phyloP scores from a whole-genome alignment of 352 stramenopile genomes.

The Phytophthora hibernalis region DNA sequence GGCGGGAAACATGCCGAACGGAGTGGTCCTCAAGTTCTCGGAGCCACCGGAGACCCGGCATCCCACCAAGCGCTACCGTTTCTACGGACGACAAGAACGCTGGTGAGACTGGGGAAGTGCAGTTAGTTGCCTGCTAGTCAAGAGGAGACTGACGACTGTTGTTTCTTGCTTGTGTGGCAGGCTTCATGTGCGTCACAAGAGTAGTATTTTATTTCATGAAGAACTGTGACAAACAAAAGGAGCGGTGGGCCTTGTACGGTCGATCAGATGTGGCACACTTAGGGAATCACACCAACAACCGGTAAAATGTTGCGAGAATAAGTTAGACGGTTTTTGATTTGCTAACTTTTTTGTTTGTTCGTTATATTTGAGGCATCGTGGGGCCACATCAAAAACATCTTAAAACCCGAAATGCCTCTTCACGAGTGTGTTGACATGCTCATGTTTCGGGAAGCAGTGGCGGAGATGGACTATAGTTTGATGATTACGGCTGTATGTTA shows the following conservation, averaged over 20 bases:
- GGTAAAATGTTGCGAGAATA: no score
- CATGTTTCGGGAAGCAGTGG: slow-evolving; percentile 1
- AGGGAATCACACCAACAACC: no score
- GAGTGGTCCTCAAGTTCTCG: slow-evolving; percentile 97
- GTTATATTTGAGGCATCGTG: no score
- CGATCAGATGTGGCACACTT: no score
- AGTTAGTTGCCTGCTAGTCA: background rate
- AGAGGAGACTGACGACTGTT: slow-evolving; percentile 6
- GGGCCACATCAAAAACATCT: no score
- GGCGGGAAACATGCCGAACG: slow-evolving; percentile 97
- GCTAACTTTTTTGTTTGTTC: no score
- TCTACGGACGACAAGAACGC: slow-evolving; percentile 92
- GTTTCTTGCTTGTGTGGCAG: slow-evolving; percentile 67
- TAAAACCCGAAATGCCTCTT: no score
- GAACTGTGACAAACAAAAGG: no score
- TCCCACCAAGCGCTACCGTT: slow-evolving; percentile 92
- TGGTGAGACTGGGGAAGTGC: slow-evolving; percentile 43
- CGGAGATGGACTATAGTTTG: slow-evolving; percentile 14
- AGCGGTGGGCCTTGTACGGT: no score
- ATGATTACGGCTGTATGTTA: slow-evolving; percentile 2
- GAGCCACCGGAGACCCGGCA: slow-evolving; percentile 95
- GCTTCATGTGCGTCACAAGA: slow-evolving; percentile 96
- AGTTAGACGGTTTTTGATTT: no score
- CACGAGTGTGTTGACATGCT: no score
- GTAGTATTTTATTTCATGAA: no score